Evolutionary conservation across 2,329 filamentous ascomycete genomes (phyloP), one percentile per base, ranked within the genome.

Genomic region (Chrysoporthe deuterocubensis): DNA sequence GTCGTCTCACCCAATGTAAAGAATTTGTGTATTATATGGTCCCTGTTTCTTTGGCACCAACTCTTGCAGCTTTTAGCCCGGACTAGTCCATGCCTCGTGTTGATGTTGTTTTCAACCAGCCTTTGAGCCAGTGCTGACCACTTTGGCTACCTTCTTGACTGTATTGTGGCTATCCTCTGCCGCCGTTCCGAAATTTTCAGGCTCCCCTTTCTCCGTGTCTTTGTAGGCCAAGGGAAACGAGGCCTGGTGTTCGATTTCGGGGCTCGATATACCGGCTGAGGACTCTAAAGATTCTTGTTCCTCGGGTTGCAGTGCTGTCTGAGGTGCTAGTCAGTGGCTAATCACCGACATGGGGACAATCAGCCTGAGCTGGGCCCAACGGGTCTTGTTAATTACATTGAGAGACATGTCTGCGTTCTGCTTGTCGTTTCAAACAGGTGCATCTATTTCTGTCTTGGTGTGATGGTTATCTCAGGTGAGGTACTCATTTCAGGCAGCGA

Each of bases 281-380:
- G 61, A 63, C 11, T 63, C 61, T 2, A 63, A 5, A 54, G 21
- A 13, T 13, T 63, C 46, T 54, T 56, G 61, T 26, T 63, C 61
- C n/a, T 63, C 61, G 46, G 61, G 61, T 16, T 54, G 48, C 14
- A 63, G 1, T 8, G 48, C n/a, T 43, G 34, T 43, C 61, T 63
- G 37, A 37, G 40, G 40, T 37, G 14, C 16, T 42, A 11, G 56
- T 58, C 56, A 58, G 56, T 58, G 32, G n/a, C 16, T 42, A 14
- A 5, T n/a, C 16, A 40, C 21, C 56, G 21, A 6, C 18, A 21
- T 6, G 16, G 4, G 32, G 21, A 13, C 4, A 34, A 11, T 13
- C 8, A 54, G 21, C 21, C 2, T 54, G 5, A 16, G 4, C 37
- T 40, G 4, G 37, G 37, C 37, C 37, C 37, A 40, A 7, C 5